These are phyloP conservation scores for Diaporthe batatas DNA, from an alignment of 2,329 filamentous ascomycete species.

Conservation along the genomic window DNA sequence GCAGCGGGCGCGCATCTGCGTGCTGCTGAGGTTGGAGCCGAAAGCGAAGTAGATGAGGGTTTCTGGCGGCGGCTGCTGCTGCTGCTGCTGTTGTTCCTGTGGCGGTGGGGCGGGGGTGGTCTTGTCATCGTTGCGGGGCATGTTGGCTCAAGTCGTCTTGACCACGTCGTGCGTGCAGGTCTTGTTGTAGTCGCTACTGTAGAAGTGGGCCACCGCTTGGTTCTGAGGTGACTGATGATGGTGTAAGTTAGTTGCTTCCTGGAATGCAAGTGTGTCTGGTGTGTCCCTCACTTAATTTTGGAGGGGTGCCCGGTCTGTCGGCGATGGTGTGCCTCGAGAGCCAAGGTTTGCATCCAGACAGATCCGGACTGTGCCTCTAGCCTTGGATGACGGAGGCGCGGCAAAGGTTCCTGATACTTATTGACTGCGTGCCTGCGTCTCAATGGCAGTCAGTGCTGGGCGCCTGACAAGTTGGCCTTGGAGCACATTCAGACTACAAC, in stretches of 20 bases:
- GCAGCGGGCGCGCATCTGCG: conserved; percentile 60
- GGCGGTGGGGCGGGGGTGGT: not conserved
- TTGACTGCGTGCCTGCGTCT: conserved; percentile 1
- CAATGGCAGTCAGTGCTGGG: too few species aligned
- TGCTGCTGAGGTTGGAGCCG: conserved; percentile 60
- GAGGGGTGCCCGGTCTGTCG: not conserved
- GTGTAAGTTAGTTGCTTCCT: not conserved
- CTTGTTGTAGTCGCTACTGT: not conserved
- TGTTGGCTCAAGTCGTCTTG: not conserved
- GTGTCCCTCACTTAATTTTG: not conserved
- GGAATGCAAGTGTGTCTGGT: not conserved
- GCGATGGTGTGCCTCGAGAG: too few species aligned
- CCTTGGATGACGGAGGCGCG: not conserved
- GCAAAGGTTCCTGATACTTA: not conserved
- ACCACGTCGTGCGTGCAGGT: not conserved
- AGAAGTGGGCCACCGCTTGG: not conserved
- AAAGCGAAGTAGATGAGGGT: conserved; percentile 59
- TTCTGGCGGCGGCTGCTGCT: not conserved
- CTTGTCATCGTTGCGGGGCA: not conserved
- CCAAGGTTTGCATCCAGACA: not conserved
- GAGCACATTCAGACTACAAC: not conserved
- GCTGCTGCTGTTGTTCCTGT: too few species aligned
- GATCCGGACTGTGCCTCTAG: not conserved
- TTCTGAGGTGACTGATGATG: too few species aligned
- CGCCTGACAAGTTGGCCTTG: not conserved